Percentiles rank a stretch among this genome's conserved stretches.
Evolutionary conservation across 2,329 filamentous ascomycete genomes (phyloP).

Genomic region (Ceratocystis smalleyi): DNA sequence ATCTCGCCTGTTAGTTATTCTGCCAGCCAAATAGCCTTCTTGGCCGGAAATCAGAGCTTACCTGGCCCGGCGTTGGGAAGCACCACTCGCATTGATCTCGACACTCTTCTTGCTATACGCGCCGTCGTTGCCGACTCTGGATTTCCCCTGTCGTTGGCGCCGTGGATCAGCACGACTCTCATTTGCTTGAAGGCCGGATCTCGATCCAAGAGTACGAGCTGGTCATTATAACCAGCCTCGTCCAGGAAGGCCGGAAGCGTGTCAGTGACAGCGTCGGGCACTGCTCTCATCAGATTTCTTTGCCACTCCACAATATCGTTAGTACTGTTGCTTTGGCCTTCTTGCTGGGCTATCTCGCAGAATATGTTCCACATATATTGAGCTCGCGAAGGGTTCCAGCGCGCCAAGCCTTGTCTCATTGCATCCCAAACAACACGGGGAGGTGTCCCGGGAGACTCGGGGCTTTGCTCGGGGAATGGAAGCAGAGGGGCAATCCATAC

Average conservation of each 20-base stretch:
- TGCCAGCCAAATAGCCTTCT: neutral
- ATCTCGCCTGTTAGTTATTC: neutral
- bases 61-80: neutral
- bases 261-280: neutral
- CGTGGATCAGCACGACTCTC: neutral
- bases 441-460: neutral
- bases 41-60: neutral
- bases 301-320: neutral
- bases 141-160: neutral
- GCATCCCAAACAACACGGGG: conserved; percentile 1
- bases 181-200: neutral
- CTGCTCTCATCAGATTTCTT: neutral
- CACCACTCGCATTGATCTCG: neutral
- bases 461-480: neutral
- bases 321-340: neutral
- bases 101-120: neutral
- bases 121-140: neutral
- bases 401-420: neutral
- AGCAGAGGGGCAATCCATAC: conserved; percentile 7
- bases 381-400: neutral
- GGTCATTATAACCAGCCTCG: neutral
- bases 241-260: conserved; percentile 1
- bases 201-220: neutral
- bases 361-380: conserved; percentile 11
- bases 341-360: conserved; percentile 9